Evolutionary conservation across 2,329 filamentous ascomycete genomes (phyloP), one percentile per base, ranked within the genome.

Genomic region (Zopfia rhizophila): DNA sequence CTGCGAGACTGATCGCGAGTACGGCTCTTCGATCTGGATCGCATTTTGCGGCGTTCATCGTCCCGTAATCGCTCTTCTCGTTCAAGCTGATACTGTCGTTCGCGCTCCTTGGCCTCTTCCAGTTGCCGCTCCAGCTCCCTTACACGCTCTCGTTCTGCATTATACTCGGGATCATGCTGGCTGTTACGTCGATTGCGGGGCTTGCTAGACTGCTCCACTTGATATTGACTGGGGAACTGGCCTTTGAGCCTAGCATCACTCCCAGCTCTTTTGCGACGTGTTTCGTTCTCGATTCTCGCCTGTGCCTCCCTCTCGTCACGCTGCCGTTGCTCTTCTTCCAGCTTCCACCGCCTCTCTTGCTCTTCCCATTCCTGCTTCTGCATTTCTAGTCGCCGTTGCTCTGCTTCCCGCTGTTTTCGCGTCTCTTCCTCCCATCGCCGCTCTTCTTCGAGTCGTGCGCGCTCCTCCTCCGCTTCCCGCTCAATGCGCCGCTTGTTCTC

Each of bases 171-270:
- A 47, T 72, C 67, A 59, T 61, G 58, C 64, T 66, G 63, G 51
- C 78, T 63, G 57, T 65, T 67, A 38, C 58, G 68, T 29, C 60
- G 68, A 44, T 69, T 73, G 25, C 63, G 65, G 7, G 70, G 57
- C 19, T 65, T 66, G 37, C 56, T 60, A 7, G 63, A 70, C 65
- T 89, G 85, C 56, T 90, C 86, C 14, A 87, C 85, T 68, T 90
- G 88, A 67, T 96, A 96, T 66, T 96, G 89, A 64, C 89, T 93
- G 38, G 96, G 80, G 60, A 87, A 92, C 65, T 96, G 91, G 2
- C 91, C 91, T 49, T 86, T 87, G 16, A 96, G 78, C 51, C 86
- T 83, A 25, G 81, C 79, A 59, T 91, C 86, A 61, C 83, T 87
- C 51, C 76, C 77, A 17, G 77, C 79, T 50, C 83, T 80, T 44